These are phyloP conservation scores for Coniophora puteana DNA, from an alignment of 1,284 basidiomycete genomes.

Conservation along the genomic window DNA sequence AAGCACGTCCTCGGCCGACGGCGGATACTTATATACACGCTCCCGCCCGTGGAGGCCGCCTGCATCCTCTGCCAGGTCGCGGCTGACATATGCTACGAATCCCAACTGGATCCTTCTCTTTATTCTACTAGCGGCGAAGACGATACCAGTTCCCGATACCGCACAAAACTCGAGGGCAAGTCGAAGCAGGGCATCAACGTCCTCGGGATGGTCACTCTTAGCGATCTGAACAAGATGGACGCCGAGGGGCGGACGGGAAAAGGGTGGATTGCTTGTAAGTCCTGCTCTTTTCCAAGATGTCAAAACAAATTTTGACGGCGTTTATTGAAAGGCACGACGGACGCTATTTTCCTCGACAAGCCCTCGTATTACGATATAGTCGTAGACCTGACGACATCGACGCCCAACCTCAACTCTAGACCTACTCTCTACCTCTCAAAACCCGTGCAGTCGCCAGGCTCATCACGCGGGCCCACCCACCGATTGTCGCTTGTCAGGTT, in stretches of 20 bases:
- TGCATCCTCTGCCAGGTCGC: slow-evolving; percentile 73
- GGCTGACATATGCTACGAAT: slow-evolving; percentile 66
- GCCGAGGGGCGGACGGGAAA: slow-evolving; percentile 50
- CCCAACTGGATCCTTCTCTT: slow-evolving; percentile 35
- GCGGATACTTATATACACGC: slow-evolving; percentile 71
- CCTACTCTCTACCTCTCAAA: slow-evolving; percentile 64
- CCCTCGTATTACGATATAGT: slow-evolving; percentile 72
- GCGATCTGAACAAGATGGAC: slow-evolving; percentile 59
- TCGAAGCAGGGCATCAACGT: slow-evolving; percentile 40
- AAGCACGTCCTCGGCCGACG: slow-evolving; percentile 71
- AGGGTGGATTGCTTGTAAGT: slow-evolving; percentile 76
- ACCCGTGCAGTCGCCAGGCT: slow-evolving; percentile 32
- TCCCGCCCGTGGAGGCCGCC: slow-evolving; percentile 73
- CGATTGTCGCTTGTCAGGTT: slow-evolving; percentile 62
- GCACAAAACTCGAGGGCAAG: slow-evolving; percentile 14
- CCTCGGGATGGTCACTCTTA: slow-evolving; percentile 73
- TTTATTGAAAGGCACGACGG: slow-evolving; percentile 64
- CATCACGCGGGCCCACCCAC: slow-evolving; percentile 40
- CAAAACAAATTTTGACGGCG: background rate
- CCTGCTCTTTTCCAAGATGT: background rate
- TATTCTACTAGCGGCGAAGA: slow-evolving; percentile 15
- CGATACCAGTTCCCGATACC: slow-evolving; percentile 19
- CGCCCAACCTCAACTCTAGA: slow-evolving; percentile 52
- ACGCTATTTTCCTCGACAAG: slow-evolving; percentile 76
- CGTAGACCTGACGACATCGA: slow-evolving; percentile 69